These are phyloP conservation scores for Fusarium tuaranense DNA, from an alignment of 2,329 filamentous ascomycete species.

Conservation along the genomic window DNA sequence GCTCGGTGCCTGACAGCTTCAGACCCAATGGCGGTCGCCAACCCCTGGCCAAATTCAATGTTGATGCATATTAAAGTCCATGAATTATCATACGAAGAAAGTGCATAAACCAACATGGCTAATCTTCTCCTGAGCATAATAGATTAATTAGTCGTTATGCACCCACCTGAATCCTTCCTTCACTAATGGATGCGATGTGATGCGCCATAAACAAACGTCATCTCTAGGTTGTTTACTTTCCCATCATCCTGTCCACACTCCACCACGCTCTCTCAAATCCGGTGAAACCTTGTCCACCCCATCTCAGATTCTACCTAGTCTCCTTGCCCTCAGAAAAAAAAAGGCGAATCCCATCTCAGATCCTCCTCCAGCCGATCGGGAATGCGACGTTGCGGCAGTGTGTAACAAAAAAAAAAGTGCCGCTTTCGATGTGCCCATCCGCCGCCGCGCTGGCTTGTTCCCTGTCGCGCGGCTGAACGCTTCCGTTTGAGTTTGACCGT, in stretches of 20 bases:
- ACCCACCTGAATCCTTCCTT: neutral
- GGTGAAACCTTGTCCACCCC: constrained; percentile 27
- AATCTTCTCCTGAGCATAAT: constrained; percentile 6
- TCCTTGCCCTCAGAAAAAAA: constrained; percentile 17
- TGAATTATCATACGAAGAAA: constrained; percentile 26
- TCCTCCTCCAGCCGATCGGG: constrained; percentile 17
- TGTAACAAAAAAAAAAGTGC: neutral
- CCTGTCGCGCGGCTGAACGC: constrained; percentile 16
- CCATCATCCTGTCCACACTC: constrained; percentile 7
- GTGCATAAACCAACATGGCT: constrained; percentile 31
- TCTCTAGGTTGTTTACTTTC: constrained; percentile 39
- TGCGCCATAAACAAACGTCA: constrained; percentile 42
- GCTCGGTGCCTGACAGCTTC: constrained; percentile 26
- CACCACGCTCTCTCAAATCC: constrained; percentile 25
- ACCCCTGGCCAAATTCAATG: constrained; percentile 3
- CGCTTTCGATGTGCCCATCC: constrained; percentile 28
- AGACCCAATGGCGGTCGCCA: constrained; percentile 24
- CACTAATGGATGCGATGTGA: constrained; percentile 1
- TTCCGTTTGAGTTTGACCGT: constrained; percentile 27
- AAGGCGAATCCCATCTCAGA: constrained; percentile 18
- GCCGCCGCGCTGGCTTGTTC: constrained; percentile 15
- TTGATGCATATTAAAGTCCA: constrained; percentile 25
- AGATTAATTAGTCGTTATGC: neutral
- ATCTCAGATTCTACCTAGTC: constrained; percentile 5
- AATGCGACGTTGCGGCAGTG: constrained; percentile 23